These are phyloP conservation scores for Leccinum arenicola DNA, from an alignment of 768 basidiomycete genomes.

Conservation along the genomic window DNA sequence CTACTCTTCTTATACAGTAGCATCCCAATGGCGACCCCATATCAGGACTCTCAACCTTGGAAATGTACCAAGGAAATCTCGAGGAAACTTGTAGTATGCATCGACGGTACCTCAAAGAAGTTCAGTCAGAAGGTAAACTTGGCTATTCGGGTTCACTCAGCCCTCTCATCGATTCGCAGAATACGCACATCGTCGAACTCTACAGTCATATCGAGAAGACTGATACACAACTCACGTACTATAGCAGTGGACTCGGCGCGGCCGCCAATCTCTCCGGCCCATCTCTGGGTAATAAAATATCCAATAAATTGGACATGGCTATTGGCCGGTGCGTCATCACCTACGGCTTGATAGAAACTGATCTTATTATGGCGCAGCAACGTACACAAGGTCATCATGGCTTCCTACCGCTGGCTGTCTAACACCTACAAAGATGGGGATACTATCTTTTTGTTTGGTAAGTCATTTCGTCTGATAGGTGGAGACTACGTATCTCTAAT, in stretches of 20 bases:
- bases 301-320: slow-evolving; percentile 31
- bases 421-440: slow-evolving; percentile 38
- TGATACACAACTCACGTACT: slow-evolving; percentile 36
- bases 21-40: no score
- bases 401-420: slow-evolving; percentile 41
- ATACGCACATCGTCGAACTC: slow-evolving; percentile 41
- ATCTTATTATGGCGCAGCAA: slow-evolving; percentile 27
- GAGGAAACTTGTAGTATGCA: slow-evolving; percentile 31
- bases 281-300: slow-evolving; percentile 21
- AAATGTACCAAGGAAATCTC: background rate
- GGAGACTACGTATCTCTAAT: background rate
- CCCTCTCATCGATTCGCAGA: slow-evolving; percentile 15
- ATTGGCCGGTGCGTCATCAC: slow-evolving; percentile 33
- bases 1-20: no score
- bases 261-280: slow-evolving; percentile 25
- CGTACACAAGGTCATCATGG: slow-evolving; percentile 32
- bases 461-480: background rate
- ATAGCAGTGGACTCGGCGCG: slow-evolving; percentile 41
- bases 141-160: background rate
- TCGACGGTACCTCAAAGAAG: slow-evolving; percentile 41
- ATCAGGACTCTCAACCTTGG: no score
- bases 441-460: slow-evolving; percentile 41
- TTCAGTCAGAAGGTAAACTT: slow-evolving; percentile 31
- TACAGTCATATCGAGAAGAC: slow-evolving; percentile 34
- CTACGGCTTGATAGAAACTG: background rate